A percentile compares a stretch with the other conserved stretches of the same genome.
Conservation (phyloP, 1,284 basidiomycete species). For the Sanghuangporus baumii region DNA sequence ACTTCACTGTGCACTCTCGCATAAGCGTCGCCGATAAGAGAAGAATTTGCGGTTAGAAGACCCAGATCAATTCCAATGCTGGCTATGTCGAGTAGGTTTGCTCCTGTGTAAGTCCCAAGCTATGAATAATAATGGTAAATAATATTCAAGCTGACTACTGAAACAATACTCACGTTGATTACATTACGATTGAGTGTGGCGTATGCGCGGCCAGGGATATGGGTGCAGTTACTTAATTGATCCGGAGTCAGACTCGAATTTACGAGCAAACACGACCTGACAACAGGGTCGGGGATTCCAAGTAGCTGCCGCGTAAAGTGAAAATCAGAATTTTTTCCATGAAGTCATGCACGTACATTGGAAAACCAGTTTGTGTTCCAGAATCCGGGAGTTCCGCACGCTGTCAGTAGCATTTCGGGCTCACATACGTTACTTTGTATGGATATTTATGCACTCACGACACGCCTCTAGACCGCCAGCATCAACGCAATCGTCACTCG, state of each 20-base stretch:
- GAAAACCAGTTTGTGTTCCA: conserved; percentile 73
- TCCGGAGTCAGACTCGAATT: conserved; percentile 35
- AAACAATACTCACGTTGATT: conserved; percentile 33
- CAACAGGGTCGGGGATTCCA: conserved; percentile 49
- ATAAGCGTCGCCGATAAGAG: conserved; percentile 44
- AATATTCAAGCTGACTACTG: conserved; percentile 4
- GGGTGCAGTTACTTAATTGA: conserved; percentile 42
- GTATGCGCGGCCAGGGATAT: conserved; percentile 49
- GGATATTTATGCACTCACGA: conserved; percentile 19
- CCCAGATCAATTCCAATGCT: conserved; percentile 50
- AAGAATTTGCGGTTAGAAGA: conserved; percentile 37
- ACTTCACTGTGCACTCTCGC: conserved; percentile 43
- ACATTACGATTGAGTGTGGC: conserved; percentile 40
- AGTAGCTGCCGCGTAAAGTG: conserved; percentile 39
- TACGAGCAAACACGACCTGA: conserved; percentile 53
- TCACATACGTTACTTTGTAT: not conserved
- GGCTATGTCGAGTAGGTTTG: conserved; percentile 56
- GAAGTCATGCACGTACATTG: conserved; percentile 34
- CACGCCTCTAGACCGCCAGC: conserved; percentile 43
- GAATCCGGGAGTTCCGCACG: conserved; percentile 49
- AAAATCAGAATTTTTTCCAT: not conserved
- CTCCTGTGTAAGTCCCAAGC: conserved; percentile 41
- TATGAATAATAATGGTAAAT: not conserved
- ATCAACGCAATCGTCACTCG: conserved; percentile 45
- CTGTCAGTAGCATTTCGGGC: not conserved